Evolutionary conservation across 257 asterid genomes (phyloP).

Genomic region (Verbena officinalis): DNA sequence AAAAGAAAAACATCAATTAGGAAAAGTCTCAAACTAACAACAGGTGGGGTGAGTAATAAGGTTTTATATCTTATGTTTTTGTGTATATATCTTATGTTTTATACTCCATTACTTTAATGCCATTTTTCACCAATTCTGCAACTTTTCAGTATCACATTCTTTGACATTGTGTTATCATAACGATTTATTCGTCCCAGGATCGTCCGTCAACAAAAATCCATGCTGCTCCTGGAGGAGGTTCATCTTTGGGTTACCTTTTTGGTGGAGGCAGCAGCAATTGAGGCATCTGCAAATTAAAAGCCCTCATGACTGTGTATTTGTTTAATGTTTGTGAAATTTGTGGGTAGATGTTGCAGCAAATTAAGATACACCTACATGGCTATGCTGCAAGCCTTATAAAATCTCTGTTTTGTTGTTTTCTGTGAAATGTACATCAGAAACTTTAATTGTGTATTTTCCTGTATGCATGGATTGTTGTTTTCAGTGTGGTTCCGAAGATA

Average conservation of each 20-base stretch:
- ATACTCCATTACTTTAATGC: too few species aligned
- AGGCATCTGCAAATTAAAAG: conserved; percentile 18
- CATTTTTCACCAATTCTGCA: too few species aligned
- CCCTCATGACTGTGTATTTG: conserved; percentile 17
- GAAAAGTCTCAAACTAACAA: too few species aligned
- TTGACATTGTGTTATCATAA: conserved; percentile 5
- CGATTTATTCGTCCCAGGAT: conserved; percentile 40
- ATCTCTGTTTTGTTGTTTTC: neutral
- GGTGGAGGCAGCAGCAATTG: conserved; percentile 56
- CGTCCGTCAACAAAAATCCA: conserved; percentile 76
- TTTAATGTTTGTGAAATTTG: conserved; percentile 1
- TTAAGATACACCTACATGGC: conserved; percentile 1
- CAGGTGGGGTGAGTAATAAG: too few species aligned
- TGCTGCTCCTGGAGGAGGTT: conserved; percentile 68
- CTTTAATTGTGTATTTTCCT: conserved; percentile 1
- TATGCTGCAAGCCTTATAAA: conserved; percentile 15
- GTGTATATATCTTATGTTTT: too few species aligned
- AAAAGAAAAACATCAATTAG: too few species aligned
- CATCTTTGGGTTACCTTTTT: conserved; percentile 64
- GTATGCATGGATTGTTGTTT: conserved; percentile 16
- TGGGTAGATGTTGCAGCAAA: conserved; percentile 27
- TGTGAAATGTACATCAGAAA: neutral
- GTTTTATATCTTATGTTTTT: too few species aligned
- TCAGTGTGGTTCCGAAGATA: conserved; percentile 24
- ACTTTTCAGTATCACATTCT: neutral